phyloP scores from a whole-genome alignment of 1,284 basidiomycete genomes.

The Rhodotorula sp. region DNA sequence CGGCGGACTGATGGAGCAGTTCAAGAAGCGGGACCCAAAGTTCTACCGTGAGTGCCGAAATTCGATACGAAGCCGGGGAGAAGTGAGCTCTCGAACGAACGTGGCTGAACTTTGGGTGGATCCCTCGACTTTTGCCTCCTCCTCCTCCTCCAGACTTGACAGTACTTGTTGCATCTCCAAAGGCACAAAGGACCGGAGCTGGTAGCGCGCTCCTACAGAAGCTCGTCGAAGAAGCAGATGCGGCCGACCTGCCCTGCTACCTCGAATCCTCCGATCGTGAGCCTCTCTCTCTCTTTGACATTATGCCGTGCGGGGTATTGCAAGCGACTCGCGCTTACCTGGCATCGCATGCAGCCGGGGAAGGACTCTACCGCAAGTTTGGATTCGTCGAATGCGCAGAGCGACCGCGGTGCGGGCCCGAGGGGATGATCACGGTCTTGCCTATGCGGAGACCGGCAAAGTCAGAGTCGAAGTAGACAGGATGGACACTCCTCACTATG shows the following conservation, averaged over 20 bases:
- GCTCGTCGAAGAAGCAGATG: not conserved
- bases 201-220: not conserved
- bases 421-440: not conserved
- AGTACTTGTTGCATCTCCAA: not conserved
- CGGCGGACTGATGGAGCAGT: too few species aligned
- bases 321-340: too few species aligned
- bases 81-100: too few species aligned
- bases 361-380: not conserved
- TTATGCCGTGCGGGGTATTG: too few species aligned
- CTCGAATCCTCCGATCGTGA: not conserved
- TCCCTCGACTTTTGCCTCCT: not conserved
- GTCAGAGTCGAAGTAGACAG: not conserved
- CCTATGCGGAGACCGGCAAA: not conserved
- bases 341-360: not conserved
- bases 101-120: too few species aligned
- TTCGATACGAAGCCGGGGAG: too few species aligned
- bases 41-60: too few species aligned
- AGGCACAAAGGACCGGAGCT: not conserved
- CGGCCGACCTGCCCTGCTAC: not conserved
- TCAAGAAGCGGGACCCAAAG: too few species aligned
- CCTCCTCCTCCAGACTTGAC: not conserved
- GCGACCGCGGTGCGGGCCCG: not conserved
- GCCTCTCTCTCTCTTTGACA: not conserved
- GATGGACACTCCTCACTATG: not conserved
- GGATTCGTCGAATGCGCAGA: not conserved